Conservation (phyloP, 305 asterid species). For the Coffea humblotiana region DNA sequence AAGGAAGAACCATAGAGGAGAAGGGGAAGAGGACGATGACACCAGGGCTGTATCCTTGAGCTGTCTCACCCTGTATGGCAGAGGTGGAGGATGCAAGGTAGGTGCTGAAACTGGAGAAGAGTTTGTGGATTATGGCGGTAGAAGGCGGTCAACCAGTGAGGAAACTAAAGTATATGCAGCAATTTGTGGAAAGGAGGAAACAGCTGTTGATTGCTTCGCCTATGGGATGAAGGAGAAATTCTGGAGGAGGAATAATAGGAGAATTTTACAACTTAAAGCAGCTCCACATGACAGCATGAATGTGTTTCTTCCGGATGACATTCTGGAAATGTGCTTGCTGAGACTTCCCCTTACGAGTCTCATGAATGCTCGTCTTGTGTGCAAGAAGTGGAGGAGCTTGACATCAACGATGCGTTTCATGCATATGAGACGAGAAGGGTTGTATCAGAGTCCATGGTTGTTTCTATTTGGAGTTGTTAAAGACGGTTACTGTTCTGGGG, state of each 20-base stretch:
- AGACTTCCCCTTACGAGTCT: slow-evolving; percentile 74
- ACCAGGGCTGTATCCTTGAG: slow-evolving; percentile 56
- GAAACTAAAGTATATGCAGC: slow-evolving; percentile 54
- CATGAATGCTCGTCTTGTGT: slow-evolving; percentile 84
- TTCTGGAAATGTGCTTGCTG: slow-evolving; percentile 83
- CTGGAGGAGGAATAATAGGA: slow-evolving; percentile 57
- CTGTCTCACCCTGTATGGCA: slow-evolving; percentile 66
- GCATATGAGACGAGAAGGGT: slow-evolving; percentile 74
- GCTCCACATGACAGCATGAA: slow-evolving; percentile 47
- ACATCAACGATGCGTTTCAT: slow-evolving; percentile 60
- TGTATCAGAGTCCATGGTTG: slow-evolving; percentile 70
- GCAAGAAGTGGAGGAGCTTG: slow-evolving; percentile 89
- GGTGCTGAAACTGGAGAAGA: slow-evolving; percentile 79
- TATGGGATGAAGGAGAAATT: slow-evolving; percentile 66
- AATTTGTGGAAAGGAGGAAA: slow-evolving; percentile 52
- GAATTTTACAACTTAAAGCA: slow-evolving; percentile 38
- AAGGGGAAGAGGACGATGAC: slow-evolving; percentile 53
- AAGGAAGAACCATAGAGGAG: slow-evolving; percentile 51
- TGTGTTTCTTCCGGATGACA: slow-evolving; percentile 74
- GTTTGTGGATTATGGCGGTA: slow-evolving; percentile 43
- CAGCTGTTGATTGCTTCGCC: slow-evolving; percentile 69
- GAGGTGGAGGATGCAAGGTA: slow-evolving; percentile 95
- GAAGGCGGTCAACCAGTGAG: slow-evolving; percentile 73
- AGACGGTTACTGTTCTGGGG: slow-evolving; percentile 83
- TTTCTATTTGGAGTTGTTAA: slow-evolving; percentile 80